Base-by-base conservation (phyloP, 2,329 filamentous ascomycete genomes). In the Amauroascus verrucosus region DNA sequence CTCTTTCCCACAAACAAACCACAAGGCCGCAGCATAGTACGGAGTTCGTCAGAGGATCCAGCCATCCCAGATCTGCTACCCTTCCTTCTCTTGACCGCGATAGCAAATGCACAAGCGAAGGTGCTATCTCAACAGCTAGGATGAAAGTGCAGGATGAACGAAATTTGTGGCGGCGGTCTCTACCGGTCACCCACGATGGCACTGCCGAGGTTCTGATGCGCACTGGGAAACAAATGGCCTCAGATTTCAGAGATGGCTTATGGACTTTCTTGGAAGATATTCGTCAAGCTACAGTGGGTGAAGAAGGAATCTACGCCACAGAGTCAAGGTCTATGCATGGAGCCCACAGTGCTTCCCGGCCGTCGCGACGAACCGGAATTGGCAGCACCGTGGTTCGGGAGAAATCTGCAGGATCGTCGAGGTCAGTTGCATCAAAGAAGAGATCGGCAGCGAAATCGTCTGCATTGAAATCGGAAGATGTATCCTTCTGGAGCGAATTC, bases 191-290 rank as follows among this genome's bases (percentile, higher is more conserved):
- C 26, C 70, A 74, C 37, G 57, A 60, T 49, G 51, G 50, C 28
- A 56, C 56, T 6, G 51, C 58, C 14, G 78, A 81, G 43, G 67
- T 71, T n/a, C 64, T 82, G 38, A 66, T 81, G 55, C 74, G 69
- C 62, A 80, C 72, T 52, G 74, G 75, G 55, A 89, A 89, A 65
- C 87, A 93, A 67, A 84, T 95, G 69, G 86, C 90, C 14, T 85
- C 87, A 56, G 93, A 96, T 69, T 83, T 98, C 68, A 88, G 84
- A 66, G 82, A 93, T 49, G 91, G 93, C 1, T 73, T 98, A 47
- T 90, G 86, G 82, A 95, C 88, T 1, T 98, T 98, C 69, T 82
- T 95, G 56, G 93, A 97, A 67, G 93, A 98, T 65, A 82, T 98
- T 46, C 80, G 90, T 60, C 93, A 97, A 70, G 94, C 91, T 13